phyloP scores from a whole-genome alignment of 225 moss, liverwort and hornwort species.

The Neckera pumila region DNA sequence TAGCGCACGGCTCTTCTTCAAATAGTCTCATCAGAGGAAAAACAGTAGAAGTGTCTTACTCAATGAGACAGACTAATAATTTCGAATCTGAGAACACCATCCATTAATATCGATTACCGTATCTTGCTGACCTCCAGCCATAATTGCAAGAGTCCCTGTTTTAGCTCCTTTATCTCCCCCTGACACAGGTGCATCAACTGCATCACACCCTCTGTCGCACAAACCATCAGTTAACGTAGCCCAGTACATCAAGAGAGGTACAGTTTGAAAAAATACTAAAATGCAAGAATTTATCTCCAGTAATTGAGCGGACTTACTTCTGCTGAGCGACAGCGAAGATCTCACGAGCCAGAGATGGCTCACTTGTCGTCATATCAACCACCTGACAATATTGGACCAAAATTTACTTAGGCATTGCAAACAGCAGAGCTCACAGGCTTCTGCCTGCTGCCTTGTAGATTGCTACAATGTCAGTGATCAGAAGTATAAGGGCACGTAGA shows the following conservation, averaged over 20 bases:
- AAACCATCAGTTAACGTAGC: slow-evolving; percentile 1
- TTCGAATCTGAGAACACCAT: not conserved
- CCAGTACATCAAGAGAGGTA: not conserved
- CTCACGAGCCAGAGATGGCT: slow-evolving; percentile 87
- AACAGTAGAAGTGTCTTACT: not conserved
- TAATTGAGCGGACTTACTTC: slow-evolving; percentile 30
- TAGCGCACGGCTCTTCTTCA: not conserved
- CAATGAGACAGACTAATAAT: not conserved
- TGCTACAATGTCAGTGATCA: not conserved
- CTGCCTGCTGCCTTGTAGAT: not conserved
- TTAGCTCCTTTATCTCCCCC: slow-evolving; percentile 99
- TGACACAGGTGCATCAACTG: slow-evolving; percentile 96
- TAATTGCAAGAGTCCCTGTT: slow-evolving; percentile 77
- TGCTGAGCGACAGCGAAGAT: slow-evolving; percentile 52
- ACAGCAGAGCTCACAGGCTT: not conserved
- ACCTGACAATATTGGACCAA: slow-evolving; percentile 28
- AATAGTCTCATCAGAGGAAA: not conserved
- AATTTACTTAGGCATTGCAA: not conserved
- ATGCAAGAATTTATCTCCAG: not conserved
- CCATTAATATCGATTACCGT: slow-evolving; percentile 31
- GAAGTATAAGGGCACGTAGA: not conserved
- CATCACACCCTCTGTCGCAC: slow-evolving; percentile 65
- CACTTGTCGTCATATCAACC: slow-evolving; percentile 98
- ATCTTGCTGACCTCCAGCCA: slow-evolving; percentile 69
- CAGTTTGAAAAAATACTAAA: not conserved